Conservation (phyloP, 371 early-diverging fungal species). For the Apophysomyces sp. region DNA sequence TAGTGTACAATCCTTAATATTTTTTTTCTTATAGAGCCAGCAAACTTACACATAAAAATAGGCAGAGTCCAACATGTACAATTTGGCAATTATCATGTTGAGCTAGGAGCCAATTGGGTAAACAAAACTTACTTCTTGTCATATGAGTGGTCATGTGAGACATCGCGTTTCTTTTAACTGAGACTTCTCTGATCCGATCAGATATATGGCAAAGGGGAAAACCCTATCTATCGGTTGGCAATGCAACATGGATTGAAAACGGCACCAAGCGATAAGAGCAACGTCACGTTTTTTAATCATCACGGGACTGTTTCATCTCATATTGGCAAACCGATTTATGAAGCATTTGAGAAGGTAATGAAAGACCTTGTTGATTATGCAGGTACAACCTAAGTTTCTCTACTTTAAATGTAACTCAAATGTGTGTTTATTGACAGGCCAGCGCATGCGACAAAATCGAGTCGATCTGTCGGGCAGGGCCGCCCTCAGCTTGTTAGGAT, state of each 20-base stretch:
- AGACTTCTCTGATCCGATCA: not conserved
- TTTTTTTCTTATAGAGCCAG: not conserved
- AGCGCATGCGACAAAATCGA: slow-evolving; percentile 27
- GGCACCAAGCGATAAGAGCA: slow-evolving; percentile 36
- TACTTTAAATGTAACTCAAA: not conserved
- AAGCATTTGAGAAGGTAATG: slow-evolving; percentile 23
- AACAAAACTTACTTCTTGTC: not conserved
- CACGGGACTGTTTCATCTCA: slow-evolving; percentile 17
- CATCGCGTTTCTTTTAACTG: not conserved
- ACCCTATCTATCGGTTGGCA: slow-evolving; percentile 42
- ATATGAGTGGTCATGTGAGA: not conserved
- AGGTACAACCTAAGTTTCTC: slow-evolving; percentile 22
- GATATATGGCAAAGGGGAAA: slow-evolving; percentile 48
- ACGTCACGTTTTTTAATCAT: slow-evolving; percentile 37
- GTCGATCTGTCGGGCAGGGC: slow-evolving; percentile 42
- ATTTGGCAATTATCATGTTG: slow-evolving; percentile 33
- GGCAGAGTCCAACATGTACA: slow-evolving; percentile 38
- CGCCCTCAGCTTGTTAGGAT: slow-evolving; percentile 32
- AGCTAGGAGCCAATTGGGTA: slow-evolving; percentile 54
- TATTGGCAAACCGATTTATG: slow-evolving; percentile 9
- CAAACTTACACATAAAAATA: too few relatives aligned
- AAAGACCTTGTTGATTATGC: slow-evolving; percentile 31
- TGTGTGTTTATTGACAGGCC: slow-evolving; percentile 7
- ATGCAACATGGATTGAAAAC: slow-evolving; percentile 30
- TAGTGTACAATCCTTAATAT: not conserved